Percentiles rank a stretch among this genome's conserved stretches.
Conservation (phyloP, 1,284 basidiomycete genomes). For the Vanrija pseudolonga region DNA sequence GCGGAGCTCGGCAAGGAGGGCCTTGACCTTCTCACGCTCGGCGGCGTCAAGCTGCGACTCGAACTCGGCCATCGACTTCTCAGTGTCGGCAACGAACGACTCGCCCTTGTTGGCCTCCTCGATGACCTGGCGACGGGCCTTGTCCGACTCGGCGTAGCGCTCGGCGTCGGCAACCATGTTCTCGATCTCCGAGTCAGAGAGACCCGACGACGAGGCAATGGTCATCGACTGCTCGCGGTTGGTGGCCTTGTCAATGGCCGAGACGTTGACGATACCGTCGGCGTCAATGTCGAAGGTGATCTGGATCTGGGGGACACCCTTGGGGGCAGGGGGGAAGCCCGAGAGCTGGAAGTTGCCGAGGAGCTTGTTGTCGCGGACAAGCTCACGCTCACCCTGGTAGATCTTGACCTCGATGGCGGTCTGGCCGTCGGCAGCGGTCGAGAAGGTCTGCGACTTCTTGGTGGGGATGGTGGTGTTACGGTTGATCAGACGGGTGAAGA, state of each 20-base stretch:
- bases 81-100: slow-evolving; percentile 89
- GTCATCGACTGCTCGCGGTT: slow-evolving; percentile 84
- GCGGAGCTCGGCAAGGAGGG: slow-evolving; percentile 80
- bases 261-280: slow-evolving; percentile 97
- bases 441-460: slow-evolving; percentile 99
- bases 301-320: slow-evolving; percentile 97
- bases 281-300: slow-evolving; percentile 99
- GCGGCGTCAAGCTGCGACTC: slow-evolving; percentile 89
- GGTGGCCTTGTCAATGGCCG: slow-evolving; percentile 95
- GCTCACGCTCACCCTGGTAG: slow-evolving; percentile 97
- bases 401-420: slow-evolving; percentile 97
- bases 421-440: slow-evolving; percentile 93
- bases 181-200: slow-evolving; percentile 95
- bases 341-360: slow-evolving; percentile 99
- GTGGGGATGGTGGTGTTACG: slow-evolving; percentile 99
- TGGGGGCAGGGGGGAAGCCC: slow-evolving; percentile 91
- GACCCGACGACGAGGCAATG: slow-evolving; percentile 90
- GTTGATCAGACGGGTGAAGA: slow-evolving; percentile 89
- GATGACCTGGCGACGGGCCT: slow-evolving; percentile 80
- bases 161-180: slow-evolving; percentile 95
- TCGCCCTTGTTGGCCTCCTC: slow-evolving; percentile 98
- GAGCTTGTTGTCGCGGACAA: slow-evolving; percentile 92
- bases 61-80: slow-evolving; percentile 95
- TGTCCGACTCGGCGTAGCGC: slow-evolving; percentile 86
- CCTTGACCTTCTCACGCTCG: slow-evolving; percentile 90